A percentile compares a stretch with the other conserved stretches of the same genome.
These are phyloP conservation scores for Tolypocladium paradoxum DNA, from an alignment of 2,329 filamentous ascomycete species.

Conservation along the genomic window DNA sequence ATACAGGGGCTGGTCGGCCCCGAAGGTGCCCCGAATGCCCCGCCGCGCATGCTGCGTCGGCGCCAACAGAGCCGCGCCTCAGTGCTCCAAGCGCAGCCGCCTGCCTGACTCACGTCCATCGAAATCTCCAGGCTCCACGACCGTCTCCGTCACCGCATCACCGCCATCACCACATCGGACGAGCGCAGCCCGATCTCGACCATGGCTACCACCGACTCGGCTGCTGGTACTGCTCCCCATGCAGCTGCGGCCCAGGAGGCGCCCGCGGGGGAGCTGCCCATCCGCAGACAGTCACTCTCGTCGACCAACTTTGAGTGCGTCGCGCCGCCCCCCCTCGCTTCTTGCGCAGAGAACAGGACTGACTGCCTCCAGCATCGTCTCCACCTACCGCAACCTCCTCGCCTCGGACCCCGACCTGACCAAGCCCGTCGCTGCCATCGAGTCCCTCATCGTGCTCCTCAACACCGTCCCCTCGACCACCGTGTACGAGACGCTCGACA, in stretches of 20 bases:
- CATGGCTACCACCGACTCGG: not conserved
- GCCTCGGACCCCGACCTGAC: slow-evolving; percentile 70
- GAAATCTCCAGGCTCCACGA: not conserved
- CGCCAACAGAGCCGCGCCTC: not conserved
- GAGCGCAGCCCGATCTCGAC: not conserved
- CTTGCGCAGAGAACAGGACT: not conserved
- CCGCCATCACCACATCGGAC: not conserved
- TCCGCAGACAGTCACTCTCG: slow-evolving; percentile 5
- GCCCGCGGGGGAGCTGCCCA: not conserved
- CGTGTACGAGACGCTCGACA: slow-evolving; percentile 85
- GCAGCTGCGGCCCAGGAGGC: not conserved
- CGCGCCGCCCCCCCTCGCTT: not conserved
- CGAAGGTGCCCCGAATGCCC: not conserved
- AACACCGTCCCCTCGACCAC: slow-evolving; percentile 71
- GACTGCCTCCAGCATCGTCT: slow-evolving; percentile 36
- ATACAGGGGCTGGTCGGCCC: not conserved
- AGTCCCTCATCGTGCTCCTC: slow-evolving; percentile 79
- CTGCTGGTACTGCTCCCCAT: not conserved
- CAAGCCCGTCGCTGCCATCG: slow-evolving; percentile 91
- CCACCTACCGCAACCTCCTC: slow-evolving; percentile 43
- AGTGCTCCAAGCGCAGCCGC: not conserved
- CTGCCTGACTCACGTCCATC: not conserved
- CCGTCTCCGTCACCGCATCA: not conserved
- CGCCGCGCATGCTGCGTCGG: not conserved
- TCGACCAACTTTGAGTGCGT: slow-evolving; percentile 17